A percentile compares a stretch with the other conserved stretches of the same genome.
Evolutionary conservation across 148 eudicot genomes (phyloP).

Genomic region (Arbutus unedo): DNA sequence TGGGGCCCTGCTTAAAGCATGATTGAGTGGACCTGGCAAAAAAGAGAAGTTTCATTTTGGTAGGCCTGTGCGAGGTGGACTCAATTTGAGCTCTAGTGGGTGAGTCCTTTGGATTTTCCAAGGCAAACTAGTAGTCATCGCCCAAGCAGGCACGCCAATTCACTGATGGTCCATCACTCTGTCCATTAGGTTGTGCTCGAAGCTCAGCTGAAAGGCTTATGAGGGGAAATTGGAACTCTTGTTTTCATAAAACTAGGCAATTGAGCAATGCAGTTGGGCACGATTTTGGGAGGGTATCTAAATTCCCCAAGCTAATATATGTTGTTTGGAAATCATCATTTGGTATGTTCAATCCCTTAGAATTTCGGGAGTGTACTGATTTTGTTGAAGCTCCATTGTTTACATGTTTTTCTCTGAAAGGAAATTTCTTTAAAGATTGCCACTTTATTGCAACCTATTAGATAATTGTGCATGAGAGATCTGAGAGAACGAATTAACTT

Average conservation of each 20-base stretch:
- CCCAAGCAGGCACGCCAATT: not conserved
- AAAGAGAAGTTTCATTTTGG: too few species aligned
- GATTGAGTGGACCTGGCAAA: not conserved
- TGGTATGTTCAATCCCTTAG: not conserved
- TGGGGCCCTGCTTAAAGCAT: not conserved
- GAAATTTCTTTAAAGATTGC: not conserved
- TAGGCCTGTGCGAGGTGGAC: too few species aligned
- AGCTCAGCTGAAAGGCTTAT: not conserved
- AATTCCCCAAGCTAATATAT: not conserved
- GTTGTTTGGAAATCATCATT: not conserved
- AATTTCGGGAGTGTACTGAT: not conserved
- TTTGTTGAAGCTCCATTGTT: not conserved
- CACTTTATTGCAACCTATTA: not conserved
- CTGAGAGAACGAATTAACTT: not conserved
- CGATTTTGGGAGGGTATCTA: not conserved
- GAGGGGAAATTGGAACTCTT: not conserved
- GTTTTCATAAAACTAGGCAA: not conserved
- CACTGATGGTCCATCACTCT: not conserved
- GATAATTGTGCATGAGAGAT: not conserved
- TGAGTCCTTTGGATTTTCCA: not conserved
- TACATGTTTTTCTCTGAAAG: not conserved
- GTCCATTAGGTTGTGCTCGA: not conserved
- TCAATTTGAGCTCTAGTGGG: not conserved
- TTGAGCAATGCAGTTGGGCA: not conserved
- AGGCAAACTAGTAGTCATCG: not conserved